Evolutionary conservation across 2,329 filamentous ascomycete genomes (phyloP).

Genomic region (Diaporthe aspalathi): DNA sequence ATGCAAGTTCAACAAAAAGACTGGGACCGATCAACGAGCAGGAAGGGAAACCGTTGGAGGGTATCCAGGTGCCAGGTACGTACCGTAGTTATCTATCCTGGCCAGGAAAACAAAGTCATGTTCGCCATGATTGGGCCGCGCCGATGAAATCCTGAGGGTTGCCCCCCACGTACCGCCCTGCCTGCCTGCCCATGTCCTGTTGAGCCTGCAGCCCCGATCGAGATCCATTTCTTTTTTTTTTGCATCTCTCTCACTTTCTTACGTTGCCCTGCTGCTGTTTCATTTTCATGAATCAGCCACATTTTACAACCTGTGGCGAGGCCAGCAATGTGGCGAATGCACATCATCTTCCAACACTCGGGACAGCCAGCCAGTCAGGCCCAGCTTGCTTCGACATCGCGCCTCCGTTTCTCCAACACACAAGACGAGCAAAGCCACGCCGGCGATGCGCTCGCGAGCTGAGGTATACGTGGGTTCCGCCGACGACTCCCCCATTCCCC

Average conservation of each 20-base stretch:
- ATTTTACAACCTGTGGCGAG: neutral
- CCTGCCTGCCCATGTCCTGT: constrained; percentile 2
- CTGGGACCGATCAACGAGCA: neutral
- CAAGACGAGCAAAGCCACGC: constrained; percentile 14
- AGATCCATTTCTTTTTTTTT: constrained; percentile 18
- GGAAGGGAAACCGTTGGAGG: constrained; percentile 6
- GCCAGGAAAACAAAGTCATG: neutral
- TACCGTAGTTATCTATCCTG: too few relatives aligned
- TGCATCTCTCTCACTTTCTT: neutral
- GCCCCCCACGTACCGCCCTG: constrained; percentile 12
- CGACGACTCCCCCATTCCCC: too few relatives aligned
- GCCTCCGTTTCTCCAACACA: neutral
- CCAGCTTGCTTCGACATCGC: neutral
- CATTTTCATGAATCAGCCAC: neutral
- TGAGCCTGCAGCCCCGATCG: constrained; percentile 5
- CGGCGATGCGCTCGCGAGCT: neutral
- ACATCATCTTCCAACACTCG: too few relatives aligned
- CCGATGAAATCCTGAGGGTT: neutral
- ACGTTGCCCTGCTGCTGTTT: neutral
- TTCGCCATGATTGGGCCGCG: constrained; percentile 10
- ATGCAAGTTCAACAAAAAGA: neutral
- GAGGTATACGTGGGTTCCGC: constrained; percentile 5
- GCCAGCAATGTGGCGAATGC: constrained; percentile 1
- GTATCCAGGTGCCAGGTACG: too few relatives aligned
- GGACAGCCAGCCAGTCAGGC: too few relatives aligned